phyloP scores from a whole-genome alignment of 176 grass and related monocot species.

The Bothriochloa decipiens region DNA sequence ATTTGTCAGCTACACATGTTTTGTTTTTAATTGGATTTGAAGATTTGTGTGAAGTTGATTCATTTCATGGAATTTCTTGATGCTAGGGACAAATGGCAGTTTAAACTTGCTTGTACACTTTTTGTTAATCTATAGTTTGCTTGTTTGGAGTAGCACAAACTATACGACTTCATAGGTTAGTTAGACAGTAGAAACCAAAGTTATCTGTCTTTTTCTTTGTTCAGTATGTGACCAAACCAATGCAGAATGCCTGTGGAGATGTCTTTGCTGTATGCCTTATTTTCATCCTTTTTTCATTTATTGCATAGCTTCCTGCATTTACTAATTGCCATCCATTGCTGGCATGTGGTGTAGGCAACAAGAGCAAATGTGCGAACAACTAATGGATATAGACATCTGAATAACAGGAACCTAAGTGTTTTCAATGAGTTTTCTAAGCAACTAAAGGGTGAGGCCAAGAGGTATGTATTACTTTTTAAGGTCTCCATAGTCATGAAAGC shows the following conservation, averaged over 20 bases:
- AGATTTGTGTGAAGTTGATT: neutral
- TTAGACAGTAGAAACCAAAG: neutral
- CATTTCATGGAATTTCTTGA: neutral
- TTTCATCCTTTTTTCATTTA: neutral
- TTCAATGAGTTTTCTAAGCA: conserved; percentile 98
- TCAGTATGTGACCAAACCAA: neutral
- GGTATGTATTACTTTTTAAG: conserved; percentile 44
- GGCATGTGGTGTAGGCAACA: too few species aligned
- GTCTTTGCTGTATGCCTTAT: neutral
- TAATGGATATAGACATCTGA: conserved; percentile 51
- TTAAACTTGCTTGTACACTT: neutral
- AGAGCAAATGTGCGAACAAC: neutral
- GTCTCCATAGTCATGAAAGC: conserved; percentile 3
- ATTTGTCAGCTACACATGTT: conserved; percentile 1
- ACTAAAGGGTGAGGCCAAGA: conserved; percentile 94
- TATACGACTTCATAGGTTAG: neutral
- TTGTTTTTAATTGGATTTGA: neutral
- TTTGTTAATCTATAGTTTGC: neutral
- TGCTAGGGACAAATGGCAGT: neutral
- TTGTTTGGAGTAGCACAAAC: neutral
- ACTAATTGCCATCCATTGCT: too few species aligned
- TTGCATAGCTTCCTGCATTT: too few species aligned
- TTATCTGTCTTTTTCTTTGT: neutral
- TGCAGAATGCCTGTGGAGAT: neutral
- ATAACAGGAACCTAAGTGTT: conserved; percentile 78